A percentile compares a stretch with the other conserved stretches of the same genome.
phyloP scores from a whole-genome alignment of 2,329 filamentous ascomycete species.

The Exophiala bonariae region DNA sequence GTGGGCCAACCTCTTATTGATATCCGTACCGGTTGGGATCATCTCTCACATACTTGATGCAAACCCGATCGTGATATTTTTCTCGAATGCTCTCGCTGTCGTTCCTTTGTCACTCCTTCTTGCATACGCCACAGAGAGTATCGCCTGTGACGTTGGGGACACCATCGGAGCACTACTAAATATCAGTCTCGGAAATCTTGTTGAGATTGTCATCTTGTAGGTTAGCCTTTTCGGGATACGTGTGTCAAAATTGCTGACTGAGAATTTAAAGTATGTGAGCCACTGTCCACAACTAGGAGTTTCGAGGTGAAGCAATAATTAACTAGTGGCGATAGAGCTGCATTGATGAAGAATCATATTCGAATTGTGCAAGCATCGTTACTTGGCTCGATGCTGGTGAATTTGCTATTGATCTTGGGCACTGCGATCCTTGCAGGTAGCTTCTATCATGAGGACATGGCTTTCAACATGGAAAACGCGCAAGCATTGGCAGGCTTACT shows the following conservation, averaged over 20 bases:
- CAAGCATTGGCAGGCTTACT: slow-evolving; percentile 83
- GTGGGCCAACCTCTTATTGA: slow-evolving; percentile 51
- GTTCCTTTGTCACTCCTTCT: slow-evolving; percentile 83
- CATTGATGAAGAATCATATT: slow-evolving; percentile 70
- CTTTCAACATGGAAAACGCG: slow-evolving; percentile 87
- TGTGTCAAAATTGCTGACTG: not conserved
- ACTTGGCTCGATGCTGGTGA: slow-evolving; percentile 92
- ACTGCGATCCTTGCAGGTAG: slow-evolving; percentile 82
- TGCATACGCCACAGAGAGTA: slow-evolving; percentile 87
- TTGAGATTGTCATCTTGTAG: slow-evolving; percentile 17
- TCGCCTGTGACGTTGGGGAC: slow-evolving; percentile 70
- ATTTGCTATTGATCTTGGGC: slow-evolving; percentile 81
- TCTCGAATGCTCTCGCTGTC: slow-evolving; percentile 90
- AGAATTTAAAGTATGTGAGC: slow-evolving; percentile 24
- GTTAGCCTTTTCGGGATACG: not conserved
- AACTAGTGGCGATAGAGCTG: slow-evolving; percentile 59
- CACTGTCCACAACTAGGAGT: no score
- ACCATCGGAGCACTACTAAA: slow-evolving; percentile 85
- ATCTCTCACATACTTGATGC: slow-evolving; percentile 63
- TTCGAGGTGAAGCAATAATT: not conserved
- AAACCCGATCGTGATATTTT: slow-evolving; percentile 66
- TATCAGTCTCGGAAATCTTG: slow-evolving; percentile 69
- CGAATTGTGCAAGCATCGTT: slow-evolving; percentile 92
- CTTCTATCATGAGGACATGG: slow-evolving; percentile 72
- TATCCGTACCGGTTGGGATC: slow-evolving; percentile 44